Evolutionary conservation across 208 protist species (phyloP), one percentile per base, ranked within the genome.

Genomic region (Vickermania ingenoplastis): DNA sequence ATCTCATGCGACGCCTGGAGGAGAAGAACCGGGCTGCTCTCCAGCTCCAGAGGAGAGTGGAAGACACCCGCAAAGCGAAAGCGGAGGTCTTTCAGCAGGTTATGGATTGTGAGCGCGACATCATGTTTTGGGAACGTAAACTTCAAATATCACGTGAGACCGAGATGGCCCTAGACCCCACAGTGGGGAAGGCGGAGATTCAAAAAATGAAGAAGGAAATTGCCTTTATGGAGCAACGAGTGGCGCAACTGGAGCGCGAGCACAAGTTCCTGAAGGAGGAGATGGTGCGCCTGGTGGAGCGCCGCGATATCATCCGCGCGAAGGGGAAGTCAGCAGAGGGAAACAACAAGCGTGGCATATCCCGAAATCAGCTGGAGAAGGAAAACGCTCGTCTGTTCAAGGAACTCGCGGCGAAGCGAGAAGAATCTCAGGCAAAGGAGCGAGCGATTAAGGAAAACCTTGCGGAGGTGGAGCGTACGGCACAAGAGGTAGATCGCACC

Each of bases 161-260:
- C 31, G 91, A 97, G 62, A 93, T 94, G 78, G 95, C 95, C 0
- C 62, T 98, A 17, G 95, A 98, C 66, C 94, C 94, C 31, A 95
- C 83, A 27, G 89, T 97, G 41, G 95, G 94, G 31, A 89, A 79
- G 61, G 88, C 83, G 3, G 95, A 98, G 68, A 89, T 97, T 23
- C 86, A 92, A 41, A 89, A 88, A 68, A 97, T 98, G 94, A 97
- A 92, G 66, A 89, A 91, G 52, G 94, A 98, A 71, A 98, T 98
- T 65, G 76, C 78, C 49, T 84, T 95, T 54, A 98, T 98, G 95
- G 83, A 96, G 71, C 88, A 97, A 67, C 81, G 91, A 41, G 78
- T 97, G 65, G 41, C 71, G 50, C 74, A 97, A 61, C 77, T 97
- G 30, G 83, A 97, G 67, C 76, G 89, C 27, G 87, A 97, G 65